Evolutionary conservation across 2,329 filamentous ascomycete species (phyloP).

Genomic region (Penicillium sp.): DNA sequence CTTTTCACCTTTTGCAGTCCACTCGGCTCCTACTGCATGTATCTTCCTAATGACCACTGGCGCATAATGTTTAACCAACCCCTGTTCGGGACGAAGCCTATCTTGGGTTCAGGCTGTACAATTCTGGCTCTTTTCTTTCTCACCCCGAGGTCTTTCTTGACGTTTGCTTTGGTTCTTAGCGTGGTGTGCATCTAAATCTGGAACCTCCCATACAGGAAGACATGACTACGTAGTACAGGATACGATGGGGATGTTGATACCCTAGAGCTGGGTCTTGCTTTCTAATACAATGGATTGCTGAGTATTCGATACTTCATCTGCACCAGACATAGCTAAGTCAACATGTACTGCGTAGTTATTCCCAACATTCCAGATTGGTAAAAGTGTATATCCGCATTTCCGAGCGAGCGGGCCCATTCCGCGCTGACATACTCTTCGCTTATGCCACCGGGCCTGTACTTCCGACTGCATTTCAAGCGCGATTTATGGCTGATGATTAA

Average conservation of each 20-base stretch:
- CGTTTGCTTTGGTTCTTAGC: background rate
- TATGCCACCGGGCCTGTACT: slow-evolving; percentile 11
- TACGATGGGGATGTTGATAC: slow-evolving; percentile 4
- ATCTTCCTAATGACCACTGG: slow-evolving; percentile 15
- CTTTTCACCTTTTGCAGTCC: slow-evolving; percentile 4
- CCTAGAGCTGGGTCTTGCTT: slow-evolving; percentile 7
- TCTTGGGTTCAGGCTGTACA: slow-evolving; percentile 11
- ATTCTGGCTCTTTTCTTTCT: slow-evolving; percentile 4
- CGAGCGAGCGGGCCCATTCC: slow-evolving; percentile 18
- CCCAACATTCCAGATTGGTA: background rate
- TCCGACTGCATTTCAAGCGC: background rate
- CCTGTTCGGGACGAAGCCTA: background rate
- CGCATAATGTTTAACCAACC: slow-evolving; percentile 8
- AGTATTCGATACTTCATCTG: background rate
- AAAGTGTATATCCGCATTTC: background rate
- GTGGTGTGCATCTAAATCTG: background rate
- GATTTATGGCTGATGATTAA: background rate
- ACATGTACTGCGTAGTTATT: background rate
- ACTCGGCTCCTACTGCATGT: slow-evolving; percentile 3
- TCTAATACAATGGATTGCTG: slow-evolving; percentile 11
- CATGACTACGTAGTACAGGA: slow-evolving; percentile 14
- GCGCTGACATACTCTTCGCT: slow-evolving; percentile 22
- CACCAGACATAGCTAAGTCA: background rate
- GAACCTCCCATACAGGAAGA: background rate
- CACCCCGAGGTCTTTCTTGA: background rate